Base-by-base conservation (phyloP, 176 grass and related monocot species). In the Phragmites australis region DNA sequence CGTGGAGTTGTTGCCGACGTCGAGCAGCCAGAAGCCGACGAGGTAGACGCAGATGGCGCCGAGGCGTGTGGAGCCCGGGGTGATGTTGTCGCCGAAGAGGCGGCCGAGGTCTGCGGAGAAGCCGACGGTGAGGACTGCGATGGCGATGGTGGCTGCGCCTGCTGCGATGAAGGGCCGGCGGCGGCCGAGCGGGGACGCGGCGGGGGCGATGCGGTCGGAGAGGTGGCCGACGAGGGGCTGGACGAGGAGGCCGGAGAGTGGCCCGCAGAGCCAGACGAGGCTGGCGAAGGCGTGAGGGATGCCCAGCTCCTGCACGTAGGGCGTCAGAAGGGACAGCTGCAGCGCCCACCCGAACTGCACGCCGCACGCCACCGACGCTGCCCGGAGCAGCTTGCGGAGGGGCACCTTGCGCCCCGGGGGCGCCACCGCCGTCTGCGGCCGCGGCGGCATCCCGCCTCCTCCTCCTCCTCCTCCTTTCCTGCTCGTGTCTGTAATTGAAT, bases 201-300 rank as follows among this genome's bases (percentile, higher is more conserved):
- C 45, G 8, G 74, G 79, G 22, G 68, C 68, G 86, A 87, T 5
- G 73, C 88, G 86, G 67, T 97, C 91, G 57, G 88, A 93, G 25
- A 91, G 60, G 77, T 93, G 90, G 63, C 94, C 91, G 18, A 97
- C 58, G 44, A 97, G 87, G 1, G 93, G 93, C 81, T 97, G 91
- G 34, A 97, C 93, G 11, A 97, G 22, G 55, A 97, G 80, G n/a
- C 90, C 88, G 6, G 90, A 93, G 6, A 97, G 90, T 26, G 93
- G 90, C 6, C 93, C 90, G 74, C 90, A 97, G 16, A 97, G 88
- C 93, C 93, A 97, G 62, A 97, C 90, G 3, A 97, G 90, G 59
- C 88, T 93, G 6, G 93, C 93, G 41, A 81, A 93, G 72, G 88
- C 86, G 77, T 93, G 93, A 39, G 93, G 88, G 48, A 97, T 91